These are phyloP conservation scores for Sporothrix inflata DNA, from an alignment of 2,329 filamentous ascomycete species.

Conservation along the genomic window DNA sequence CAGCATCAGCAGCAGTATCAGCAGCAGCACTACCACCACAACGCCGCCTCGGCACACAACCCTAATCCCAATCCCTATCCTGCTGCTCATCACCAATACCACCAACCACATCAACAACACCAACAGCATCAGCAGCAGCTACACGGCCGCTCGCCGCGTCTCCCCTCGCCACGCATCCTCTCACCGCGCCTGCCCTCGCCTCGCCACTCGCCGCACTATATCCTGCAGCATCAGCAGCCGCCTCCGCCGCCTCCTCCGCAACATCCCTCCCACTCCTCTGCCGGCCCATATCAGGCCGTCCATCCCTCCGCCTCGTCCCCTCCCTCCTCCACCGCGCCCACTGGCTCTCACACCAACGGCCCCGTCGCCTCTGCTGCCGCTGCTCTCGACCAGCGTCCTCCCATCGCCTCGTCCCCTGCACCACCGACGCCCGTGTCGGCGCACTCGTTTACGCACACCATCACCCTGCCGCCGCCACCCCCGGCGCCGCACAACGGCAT, in stretches of 20 bases:
- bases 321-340: neutral
- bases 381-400: neutral
- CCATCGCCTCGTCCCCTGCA: constrained; percentile 18
- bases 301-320: constrained; percentile 33
- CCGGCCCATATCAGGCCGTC: constrained; percentile 36
- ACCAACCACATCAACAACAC: constrained; percentile 34
- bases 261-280: neutral
- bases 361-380: neutral
- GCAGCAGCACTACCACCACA: constrained; percentile 7
- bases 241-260: neutral
- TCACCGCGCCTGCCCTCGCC: neutral
- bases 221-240: constrained; percentile 8
- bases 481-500: constrained; percentile 30
- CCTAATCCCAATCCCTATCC: neutral
- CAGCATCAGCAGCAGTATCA: constrained; percentile 18
- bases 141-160: constrained; percentile 14
- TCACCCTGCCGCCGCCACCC: constrained; percentile 18
- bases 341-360: neutral
- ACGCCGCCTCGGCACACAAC: constrained; percentile 10
- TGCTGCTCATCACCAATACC: constrained; percentile 21
- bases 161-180: neutral
- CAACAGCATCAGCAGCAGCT: constrained; percentile 17
- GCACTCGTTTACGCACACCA: constrained; percentile 23
- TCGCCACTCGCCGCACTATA: constrained; percentile 22
- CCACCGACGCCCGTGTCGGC: constrained; percentile 24